Percentiles rank a stretch among this genome's conserved stretches.
Conservation (phyloP, 495 filamentous ascomycete species). For the Penicillium soppii region DNA sequence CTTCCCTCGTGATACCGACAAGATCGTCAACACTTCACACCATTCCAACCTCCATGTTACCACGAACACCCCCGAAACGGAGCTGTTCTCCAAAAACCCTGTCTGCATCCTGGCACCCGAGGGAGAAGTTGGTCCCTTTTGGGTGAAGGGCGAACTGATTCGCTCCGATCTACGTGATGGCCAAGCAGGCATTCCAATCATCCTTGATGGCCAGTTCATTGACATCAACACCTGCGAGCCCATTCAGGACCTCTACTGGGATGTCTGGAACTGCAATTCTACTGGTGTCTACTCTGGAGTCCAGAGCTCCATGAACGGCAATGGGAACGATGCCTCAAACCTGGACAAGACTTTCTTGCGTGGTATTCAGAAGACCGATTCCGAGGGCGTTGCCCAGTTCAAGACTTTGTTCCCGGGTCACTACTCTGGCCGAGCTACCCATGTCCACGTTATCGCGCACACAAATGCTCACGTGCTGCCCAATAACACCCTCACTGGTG, state of each 20-base stretch:
- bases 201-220: slow-evolving; percentile 56
- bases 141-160: slow-evolving; percentile 46
- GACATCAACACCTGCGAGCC: slow-evolving; percentile 53
- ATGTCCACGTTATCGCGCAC: slow-evolving; percentile 49
- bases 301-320: slow-evolving; percentile 3
- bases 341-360: slow-evolving; percentile 50
- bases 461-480: slow-evolving; percentile 36
- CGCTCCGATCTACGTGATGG: slow-evolving; percentile 49
- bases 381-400: slow-evolving; percentile 48
- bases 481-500: slow-evolving; percentile 52
- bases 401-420: slow-evolving; percentile 54
- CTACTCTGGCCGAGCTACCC: slow-evolving; percentile 49
- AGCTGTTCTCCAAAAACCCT: slow-evolving; percentile 21
- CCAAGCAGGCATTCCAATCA: slow-evolving; percentile 48
- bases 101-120: slow-evolving; percentile 16
- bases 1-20: slow-evolving; percentile 16
- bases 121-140: slow-evolving; percentile 31
- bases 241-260: slow-evolving; percentile 46
- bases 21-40: slow-evolving; percentile 20
- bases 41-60: slow-evolving; percentile 14
- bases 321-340: slow-evolving; percentile 33
- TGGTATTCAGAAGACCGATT: slow-evolving; percentile 49
- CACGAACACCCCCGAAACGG: slow-evolving; percentile 13
- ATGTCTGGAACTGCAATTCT: slow-evolving; percentile 58
- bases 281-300: slow-evolving; percentile 52